Base-by-base conservation (phyloP, 139 green algal species). In the Chlorella sp. region DNA sequence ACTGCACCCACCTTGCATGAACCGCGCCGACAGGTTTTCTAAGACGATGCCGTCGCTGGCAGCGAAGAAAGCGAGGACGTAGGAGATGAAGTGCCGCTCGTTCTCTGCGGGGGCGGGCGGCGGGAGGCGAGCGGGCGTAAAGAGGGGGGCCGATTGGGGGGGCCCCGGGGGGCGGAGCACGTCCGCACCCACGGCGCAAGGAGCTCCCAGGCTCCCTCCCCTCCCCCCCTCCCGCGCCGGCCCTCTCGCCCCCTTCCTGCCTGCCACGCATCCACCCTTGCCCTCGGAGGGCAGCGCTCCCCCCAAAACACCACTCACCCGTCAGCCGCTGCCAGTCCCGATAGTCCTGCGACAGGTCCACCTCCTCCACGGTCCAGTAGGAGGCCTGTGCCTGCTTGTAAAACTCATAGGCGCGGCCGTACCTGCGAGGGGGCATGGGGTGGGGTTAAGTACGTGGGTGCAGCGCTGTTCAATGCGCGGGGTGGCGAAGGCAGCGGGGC, bases 51-150 rank as follows among this genome's bases (percentile, higher is more conserved):
- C 91, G 74, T 97, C 93, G 0, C 85, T 93, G 8, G 91, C 82
- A 8, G 93, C 93, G 79, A 97, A 97, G 77, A 97, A 97, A 19
- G 92, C 93, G 17, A 97, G 77, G 7, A 97, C 81, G 67, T 95
- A 86, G 27, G 69, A 85, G 45, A 97, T 87, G 74, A 97, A 97
- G 77, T 94, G 88, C 64, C 71, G 76, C 84, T 97, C 93, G 65
- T 89, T 80, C 19, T 84, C 82, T 86, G 80, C 75, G 65, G 36
- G 31, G n/a, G n/a, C n/a, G n/a, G n/a, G n/a, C n/a, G n/a, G n/a
- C n/a, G n/a, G n/a, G n/a, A n/a, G n/a, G n/a, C n/a, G n/a, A n/a
- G n/a, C n/a, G n/a, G n/a, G n/a, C n/a, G n/a, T n/a, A n/a, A n/a
- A n/a, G n/a, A n/a, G n/a, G n/a, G n/a, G n/a, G n/a, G n/a, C n/a